Conservation (phyloP, 2,329 filamentous ascomycete genomes). For the Stagonosporopsis chrysanthemi region DNA sequence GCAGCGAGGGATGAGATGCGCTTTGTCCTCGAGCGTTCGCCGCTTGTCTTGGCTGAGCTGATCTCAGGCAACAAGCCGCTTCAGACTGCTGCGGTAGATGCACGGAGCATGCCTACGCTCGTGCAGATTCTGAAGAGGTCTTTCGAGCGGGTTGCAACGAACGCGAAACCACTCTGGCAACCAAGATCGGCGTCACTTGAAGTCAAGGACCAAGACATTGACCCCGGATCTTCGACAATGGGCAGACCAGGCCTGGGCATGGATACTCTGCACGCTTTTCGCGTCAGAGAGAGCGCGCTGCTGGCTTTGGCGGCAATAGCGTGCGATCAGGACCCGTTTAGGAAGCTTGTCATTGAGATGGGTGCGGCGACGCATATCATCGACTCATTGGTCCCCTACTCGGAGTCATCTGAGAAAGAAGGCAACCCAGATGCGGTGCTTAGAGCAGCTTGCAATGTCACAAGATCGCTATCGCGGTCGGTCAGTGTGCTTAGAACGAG, state of each 20-base stretch:
- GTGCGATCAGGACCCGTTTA: slow-evolving; percentile 81
- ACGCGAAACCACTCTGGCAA: slow-evolving; percentile 63
- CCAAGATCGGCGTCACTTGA: slow-evolving; percentile 42
- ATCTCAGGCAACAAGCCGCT: slow-evolving; percentile 79
- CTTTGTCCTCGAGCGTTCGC: slow-evolving; percentile 62
- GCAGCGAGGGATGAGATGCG: slow-evolving; percentile 53
- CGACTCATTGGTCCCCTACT: slow-evolving; percentile 75
- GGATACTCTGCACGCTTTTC: slow-evolving; percentile 72
- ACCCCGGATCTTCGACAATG: slow-evolving; percentile 44
- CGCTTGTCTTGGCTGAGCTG: slow-evolving; percentile 77
- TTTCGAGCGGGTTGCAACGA: slow-evolving; percentile 65
- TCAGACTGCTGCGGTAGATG: slow-evolving; percentile 82
- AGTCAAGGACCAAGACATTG: slow-evolving; percentile 36
- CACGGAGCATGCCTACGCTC: slow-evolving; percentile 67
- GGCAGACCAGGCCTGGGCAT: slow-evolving; percentile 50
- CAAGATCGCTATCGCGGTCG: slow-evolving; percentile 83
- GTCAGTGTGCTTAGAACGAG: slow-evolving; percentile 84
- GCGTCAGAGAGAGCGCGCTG: slow-evolving; percentile 76
- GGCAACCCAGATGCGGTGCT: slow-evolving; percentile 83
- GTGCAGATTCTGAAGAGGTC: slow-evolving; percentile 70
- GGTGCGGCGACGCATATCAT: slow-evolving; percentile 84
- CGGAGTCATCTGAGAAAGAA: slow-evolving; percentile 58
- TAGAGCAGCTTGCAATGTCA: slow-evolving; percentile 82
- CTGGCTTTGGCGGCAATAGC: slow-evolving; percentile 83
- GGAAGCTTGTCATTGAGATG: slow-evolving; percentile 81